phyloP scores from a whole-genome alignment of 495 filamentous ascomycete species.

The Glarea lozoyensis region DNA sequence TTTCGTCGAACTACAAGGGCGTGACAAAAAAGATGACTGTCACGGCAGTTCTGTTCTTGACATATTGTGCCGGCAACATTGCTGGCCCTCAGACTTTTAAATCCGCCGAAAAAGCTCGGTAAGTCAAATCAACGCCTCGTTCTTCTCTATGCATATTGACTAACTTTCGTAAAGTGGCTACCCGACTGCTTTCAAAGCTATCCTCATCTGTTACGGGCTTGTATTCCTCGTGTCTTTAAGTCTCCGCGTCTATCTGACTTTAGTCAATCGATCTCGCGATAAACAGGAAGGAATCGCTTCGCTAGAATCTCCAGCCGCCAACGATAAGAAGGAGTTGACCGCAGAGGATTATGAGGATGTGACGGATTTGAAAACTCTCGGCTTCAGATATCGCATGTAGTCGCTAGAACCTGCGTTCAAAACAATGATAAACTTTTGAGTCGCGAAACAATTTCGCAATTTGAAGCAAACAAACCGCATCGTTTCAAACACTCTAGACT shows the following conservation, averaged over 20 bases:
- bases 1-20: conserved; percentile 16
- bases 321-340: conserved; percentile 27
- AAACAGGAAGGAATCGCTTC: conserved; percentile 32
- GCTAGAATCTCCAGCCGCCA: conserved; percentile 27
- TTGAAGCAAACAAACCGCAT: no score
- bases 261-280: conserved; percentile 21
- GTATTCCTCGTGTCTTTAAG: conserved; percentile 27
- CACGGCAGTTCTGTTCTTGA: conserved; percentile 14
- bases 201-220: conserved; percentile 43
- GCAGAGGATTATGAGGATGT: conserved; percentile 41
- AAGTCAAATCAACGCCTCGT: neutral
- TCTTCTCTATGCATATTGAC: neutral
- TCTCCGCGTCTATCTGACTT: conserved; percentile 29
- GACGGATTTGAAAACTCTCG: conserved; percentile 41
- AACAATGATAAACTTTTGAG: no score
- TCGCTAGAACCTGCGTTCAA: no score
- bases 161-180: conserved; percentile 8
- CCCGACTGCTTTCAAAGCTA: conserved; percentile 38
- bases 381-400: conserved; percentile 38
- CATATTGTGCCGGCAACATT: conserved; percentile 19
- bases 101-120: conserved; percentile 10
- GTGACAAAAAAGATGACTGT: conserved; percentile 19
- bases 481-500: no score
- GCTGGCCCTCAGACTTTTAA: conserved; percentile 15
- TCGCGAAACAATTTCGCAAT: no score